These are phyloP conservation scores for Heliamphora exappendiculata DNA, from an alignment of 148 eudicot genomes.

Conservation along the genomic window DNA sequence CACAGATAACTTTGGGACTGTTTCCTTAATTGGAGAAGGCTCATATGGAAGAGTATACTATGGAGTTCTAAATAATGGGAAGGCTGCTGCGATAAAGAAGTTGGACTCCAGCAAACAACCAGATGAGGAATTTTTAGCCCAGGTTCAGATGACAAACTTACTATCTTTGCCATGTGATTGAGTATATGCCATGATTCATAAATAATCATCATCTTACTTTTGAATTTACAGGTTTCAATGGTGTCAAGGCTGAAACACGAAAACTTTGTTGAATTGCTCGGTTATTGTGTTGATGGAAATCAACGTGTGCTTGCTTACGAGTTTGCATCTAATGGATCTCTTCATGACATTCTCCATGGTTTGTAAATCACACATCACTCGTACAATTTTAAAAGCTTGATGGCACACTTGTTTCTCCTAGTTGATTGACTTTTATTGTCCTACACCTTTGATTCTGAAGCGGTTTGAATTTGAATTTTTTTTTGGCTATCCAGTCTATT, in stretches of 20 bases:
- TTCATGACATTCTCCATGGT: constrained; percentile 83
- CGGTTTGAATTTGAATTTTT: too few relatives aligned
- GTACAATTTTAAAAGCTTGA: not conserved
- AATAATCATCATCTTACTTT: not conserved
- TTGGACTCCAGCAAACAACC: constrained; percentile 71
- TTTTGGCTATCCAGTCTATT: too few relatives aligned
- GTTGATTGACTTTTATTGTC: not conserved
- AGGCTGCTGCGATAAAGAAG: constrained; percentile 58
- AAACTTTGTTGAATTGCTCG: constrained; percentile 60
- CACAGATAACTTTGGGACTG: constrained; percentile 57
- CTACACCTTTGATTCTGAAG: not conserved
- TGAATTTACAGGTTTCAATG: constrained; percentile 49
- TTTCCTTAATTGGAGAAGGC: constrained; percentile 66
- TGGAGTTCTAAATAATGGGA: constrained; percentile 53
- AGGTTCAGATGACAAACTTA: constrained; percentile 30
- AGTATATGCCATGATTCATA: not conserved
- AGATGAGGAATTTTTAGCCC: constrained; percentile 57
- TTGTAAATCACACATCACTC: constrained; percentile 9
- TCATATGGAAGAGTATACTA: constrained; percentile 62
- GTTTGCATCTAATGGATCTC: constrained; percentile 66
- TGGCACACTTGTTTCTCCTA: not conserved
- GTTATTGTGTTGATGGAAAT: constrained; percentile 55
- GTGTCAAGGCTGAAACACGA: constrained; percentile 68
- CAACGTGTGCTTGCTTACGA: constrained; percentile 63
- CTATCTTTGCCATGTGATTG: not conserved